Base-by-base conservation (phyloP, 805 yeast genomes). In the Metschnikowia koreensis region DNA sequence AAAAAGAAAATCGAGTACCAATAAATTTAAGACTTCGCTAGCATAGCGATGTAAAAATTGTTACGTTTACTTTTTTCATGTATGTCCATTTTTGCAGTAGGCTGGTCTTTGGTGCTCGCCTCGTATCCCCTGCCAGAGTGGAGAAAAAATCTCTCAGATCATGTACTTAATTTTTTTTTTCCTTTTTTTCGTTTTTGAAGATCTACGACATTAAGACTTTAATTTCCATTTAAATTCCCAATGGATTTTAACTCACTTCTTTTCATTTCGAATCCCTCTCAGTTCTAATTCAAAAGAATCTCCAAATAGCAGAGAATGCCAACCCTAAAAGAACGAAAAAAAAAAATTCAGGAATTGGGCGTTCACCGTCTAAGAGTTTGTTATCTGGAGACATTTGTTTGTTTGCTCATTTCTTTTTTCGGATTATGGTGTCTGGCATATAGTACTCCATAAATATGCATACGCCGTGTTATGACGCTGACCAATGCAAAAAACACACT, bases 371-470 rank as follows among this genome's bases (percentile, higher is more conserved):
- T 17, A 12, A 26, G 39, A 22, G 17, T 38, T 47, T 47, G 50
- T 41, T 47, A 47, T 47, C 50, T 22, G 41, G 40, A 34, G 49
- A 46, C 49, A 46, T 46, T 46, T 46, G 16, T 11, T 8, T 34
- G 41, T 41, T 41, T 37, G 27, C 41, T 8, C 41, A 34, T 41
- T 47, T 41, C 46, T 41, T 47, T 47, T 47, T 47, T 28, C 15
- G 44, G 49, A n/a, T 27, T 26, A 9, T 39, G 49, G 31, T 27
- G 22, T 46, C 44, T 39, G 49, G 49, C 49, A 46, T 46, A 34
- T n/a, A 40, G 44, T 11, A 6, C 8, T 13, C 40, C 12, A 12
- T 8, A 2, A 38, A n/a, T 29, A 44, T 46, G 49, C 44, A 46
- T 40, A 27, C 34, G 44, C 44, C 15, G 44, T 34, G 34, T 44